A percentile compares a stretch with the other conserved stretches of the same genome.
Conservation (phyloP, 176 grass and related monocot genomes). For the Pontederia crassipes region DNA sequence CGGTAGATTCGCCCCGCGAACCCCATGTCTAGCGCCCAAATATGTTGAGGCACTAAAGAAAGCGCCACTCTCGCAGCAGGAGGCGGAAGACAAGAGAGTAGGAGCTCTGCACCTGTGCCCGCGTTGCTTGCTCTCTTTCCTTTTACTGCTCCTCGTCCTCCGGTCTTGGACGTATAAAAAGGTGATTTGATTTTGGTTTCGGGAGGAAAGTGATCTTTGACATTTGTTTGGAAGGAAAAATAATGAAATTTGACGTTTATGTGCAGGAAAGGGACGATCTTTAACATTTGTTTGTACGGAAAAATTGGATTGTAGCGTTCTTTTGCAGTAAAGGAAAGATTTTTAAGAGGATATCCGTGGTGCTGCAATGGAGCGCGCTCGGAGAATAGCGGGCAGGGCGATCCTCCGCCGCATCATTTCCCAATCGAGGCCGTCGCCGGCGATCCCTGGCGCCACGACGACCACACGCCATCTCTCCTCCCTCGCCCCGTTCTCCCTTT, state of each 20-base stretch:
- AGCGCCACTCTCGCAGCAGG: no score
- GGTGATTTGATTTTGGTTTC: background rate
- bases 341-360: conserved; percentile 9
- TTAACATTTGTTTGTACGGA: conserved; percentile 42
- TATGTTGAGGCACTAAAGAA: no score
- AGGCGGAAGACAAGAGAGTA: background rate
- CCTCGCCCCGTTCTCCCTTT: conserved; percentile 12
- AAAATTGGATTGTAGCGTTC: conserved; percentile 48
- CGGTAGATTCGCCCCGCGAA: no score
- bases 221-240: background rate
- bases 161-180: background rate
- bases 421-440: conserved; percentile 23
- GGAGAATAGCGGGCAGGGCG: conserved; percentile 59
- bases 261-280: conserved; percentile 49
- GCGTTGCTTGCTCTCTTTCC: background rate
- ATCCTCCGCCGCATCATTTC: conserved; percentile 63
- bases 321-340: conserved; percentile 23
- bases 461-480: conserved; percentile 17
- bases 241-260: background rate
- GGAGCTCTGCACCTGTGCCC: background rate
- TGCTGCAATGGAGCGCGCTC: conserved; percentile 60
- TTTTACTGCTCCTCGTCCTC: background rate
- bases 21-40: no score
- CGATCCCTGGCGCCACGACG: background rate
- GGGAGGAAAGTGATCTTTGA: background rate